These are phyloP conservation scores for Tolypocladium sp. DNA, from an alignment of 2,329 filamentous ascomycete genomes.

Conservation along the genomic window DNA sequence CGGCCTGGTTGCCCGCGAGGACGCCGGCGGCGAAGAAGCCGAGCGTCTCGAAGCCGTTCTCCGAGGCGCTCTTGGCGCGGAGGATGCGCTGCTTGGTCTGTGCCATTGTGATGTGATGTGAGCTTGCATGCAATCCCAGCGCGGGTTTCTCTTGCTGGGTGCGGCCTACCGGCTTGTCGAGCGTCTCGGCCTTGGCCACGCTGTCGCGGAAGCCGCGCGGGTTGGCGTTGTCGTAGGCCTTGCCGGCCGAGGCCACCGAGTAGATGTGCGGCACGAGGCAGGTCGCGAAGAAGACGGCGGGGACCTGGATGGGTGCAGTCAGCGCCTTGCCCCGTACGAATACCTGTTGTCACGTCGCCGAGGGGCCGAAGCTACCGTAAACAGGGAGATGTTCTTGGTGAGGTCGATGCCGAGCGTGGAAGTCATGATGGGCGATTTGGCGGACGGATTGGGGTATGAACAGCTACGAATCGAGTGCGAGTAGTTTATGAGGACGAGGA, in stretches of 20 bases:
- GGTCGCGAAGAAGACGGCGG: constrained; percentile 24
- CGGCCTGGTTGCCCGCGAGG: constrained; percentile 35
- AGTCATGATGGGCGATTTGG: constrained; percentile 14
- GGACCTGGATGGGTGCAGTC: constrained; percentile 20
- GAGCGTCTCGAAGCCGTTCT: constrained; percentile 35
- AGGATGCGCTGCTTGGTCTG: constrained; percentile 45
- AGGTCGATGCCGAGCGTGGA: constrained; percentile 22
- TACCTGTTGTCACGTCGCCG: not conserved
- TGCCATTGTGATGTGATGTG: not conserved
- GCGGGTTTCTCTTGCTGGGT: not conserved
- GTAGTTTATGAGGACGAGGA: not conserved
- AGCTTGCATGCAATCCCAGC: not conserved
- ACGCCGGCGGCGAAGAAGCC: constrained; percentile 33
- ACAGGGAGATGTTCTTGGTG: constrained; percentile 25
- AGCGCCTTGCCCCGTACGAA: not conserved
- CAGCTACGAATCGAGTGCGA: not conserved
- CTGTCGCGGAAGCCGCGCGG: constrained; percentile 24
- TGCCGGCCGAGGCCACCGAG: constrained; percentile 16
- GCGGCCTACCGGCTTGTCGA: constrained; percentile 18
- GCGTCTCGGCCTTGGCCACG: constrained; percentile 19
- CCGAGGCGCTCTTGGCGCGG: constrained; percentile 39
- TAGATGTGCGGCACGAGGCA: constrained; percentile 26
- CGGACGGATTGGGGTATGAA: no score
- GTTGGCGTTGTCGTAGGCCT: constrained; percentile 27
- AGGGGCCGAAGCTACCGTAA: constrained; percentile 1